phyloP scores from a whole-genome alignment of 805 yeast species.

The Lipomyces anomalus region DNA sequence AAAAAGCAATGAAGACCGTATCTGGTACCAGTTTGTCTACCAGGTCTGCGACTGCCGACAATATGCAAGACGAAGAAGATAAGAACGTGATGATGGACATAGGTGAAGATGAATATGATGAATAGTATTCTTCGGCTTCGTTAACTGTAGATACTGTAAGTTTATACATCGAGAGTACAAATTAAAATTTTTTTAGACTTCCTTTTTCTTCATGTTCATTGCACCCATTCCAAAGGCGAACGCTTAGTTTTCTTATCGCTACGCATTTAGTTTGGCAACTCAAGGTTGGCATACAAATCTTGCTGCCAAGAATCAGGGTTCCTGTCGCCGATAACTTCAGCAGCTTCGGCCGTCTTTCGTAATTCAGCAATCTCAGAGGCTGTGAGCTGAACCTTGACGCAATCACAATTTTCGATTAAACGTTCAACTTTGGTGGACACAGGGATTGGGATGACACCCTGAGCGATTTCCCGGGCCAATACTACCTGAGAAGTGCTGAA shows the following conservation, averaged over 20 bases:
- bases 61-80: background rate
- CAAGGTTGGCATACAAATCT: too few relatives aligned
- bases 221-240: too few relatives aligned
- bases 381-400: too few relatives aligned
- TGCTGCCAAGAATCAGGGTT: too few relatives aligned
- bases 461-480: constrained; percentile 56
- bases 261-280: too few relatives aligned
- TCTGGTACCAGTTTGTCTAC: background rate
- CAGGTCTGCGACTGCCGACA: background rate
- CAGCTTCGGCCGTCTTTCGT: too few relatives aligned
- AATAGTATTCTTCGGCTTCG: background rate
- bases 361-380: too few relatives aligned
- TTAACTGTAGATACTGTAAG: background rate
- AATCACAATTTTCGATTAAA: constrained; percentile 63
- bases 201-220: too few relatives aligned
- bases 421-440: constrained; percentile 59
- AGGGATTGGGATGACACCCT: constrained; percentile 67
- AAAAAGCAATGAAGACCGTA: background rate
- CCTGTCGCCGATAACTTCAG: too few relatives aligned
- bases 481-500: constrained; percentile 60
- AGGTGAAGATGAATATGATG: constrained; percentile 1
- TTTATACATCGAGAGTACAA: too few relatives aligned
- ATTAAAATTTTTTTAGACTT: too few relatives aligned
- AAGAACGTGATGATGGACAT: background rate
- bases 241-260: too few relatives aligned